These are phyloP conservation scores for Geosmithia flava DNA, from an alignment of 2,329 filamentous ascomycete genomes.

Conservation along the genomic window DNA sequence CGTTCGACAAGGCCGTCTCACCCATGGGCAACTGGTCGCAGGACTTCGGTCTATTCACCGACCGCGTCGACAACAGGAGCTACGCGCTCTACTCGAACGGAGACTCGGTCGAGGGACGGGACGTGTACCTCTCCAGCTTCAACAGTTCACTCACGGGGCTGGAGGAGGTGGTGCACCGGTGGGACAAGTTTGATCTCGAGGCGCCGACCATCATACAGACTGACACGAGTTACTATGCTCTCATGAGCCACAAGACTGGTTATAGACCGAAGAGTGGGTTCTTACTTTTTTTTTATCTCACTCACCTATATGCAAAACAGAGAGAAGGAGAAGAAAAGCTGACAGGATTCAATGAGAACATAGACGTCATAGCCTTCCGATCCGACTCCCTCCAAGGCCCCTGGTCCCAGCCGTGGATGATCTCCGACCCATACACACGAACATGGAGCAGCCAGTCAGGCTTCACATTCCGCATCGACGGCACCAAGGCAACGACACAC, in stretches of 20 bases:
- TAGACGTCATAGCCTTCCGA: constrained; percentile 39
- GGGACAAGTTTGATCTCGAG: constrained; percentile 47
- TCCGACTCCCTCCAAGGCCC: constrained; percentile 33
- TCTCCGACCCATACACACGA: constrained; percentile 33
- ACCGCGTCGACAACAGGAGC: constrained; percentile 41
- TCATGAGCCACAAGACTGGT: constrained; percentile 53
- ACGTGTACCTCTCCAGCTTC: constrained; percentile 43
- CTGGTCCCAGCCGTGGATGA: constrained; percentile 39
- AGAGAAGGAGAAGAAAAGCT: neutral
- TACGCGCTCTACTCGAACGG: constrained; percentile 50
- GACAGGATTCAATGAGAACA: neutral
- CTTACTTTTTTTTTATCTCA: neutral
- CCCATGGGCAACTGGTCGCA: constrained; percentile 52
- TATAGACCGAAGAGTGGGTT: constrained; percentile 41
- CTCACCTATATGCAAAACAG: too few relatives aligned
- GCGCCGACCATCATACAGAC: constrained; percentile 49
- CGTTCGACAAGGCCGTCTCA: constrained; percentile 36
- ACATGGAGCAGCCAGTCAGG: constrained; percentile 40
- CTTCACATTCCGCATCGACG: constrained; percentile 32
- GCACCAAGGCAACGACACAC: constrained; percentile 34
- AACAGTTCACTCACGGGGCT: constrained; percentile 38
- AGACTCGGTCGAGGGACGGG: constrained; percentile 38
- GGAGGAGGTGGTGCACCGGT: constrained; percentile 38
- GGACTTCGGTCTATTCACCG: constrained; percentile 48
- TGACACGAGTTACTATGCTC: constrained; percentile 43